Conservation (phyloP, 2,329 filamentous ascomycete genomes). For the Diaporthe batatas region DNA sequence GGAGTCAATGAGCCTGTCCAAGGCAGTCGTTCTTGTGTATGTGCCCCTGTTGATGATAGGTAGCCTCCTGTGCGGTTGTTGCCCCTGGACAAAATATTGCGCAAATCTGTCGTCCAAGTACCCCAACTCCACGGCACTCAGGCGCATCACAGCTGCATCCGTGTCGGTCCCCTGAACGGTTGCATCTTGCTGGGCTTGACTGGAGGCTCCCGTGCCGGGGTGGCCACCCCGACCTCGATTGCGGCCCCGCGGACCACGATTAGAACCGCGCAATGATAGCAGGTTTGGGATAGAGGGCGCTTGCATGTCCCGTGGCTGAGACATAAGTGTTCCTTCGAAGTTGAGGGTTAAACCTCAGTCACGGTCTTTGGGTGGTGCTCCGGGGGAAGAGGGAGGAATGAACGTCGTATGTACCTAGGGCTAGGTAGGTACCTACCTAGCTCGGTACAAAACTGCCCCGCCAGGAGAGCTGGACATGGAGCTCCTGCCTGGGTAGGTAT, state of each 20-base stretch:
- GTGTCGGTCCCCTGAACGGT: constrained; percentile 90
- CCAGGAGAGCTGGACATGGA: constrained; percentile 9
- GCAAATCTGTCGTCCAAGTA: constrained; percentile 90
- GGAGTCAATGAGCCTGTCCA: constrained; percentile 80
- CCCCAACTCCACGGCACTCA: constrained; percentile 88
- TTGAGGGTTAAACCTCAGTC: not conserved
- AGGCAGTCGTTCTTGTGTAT: constrained; percentile 88
- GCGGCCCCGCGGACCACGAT: constrained; percentile 52
- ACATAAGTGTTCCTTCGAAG: constrained; percentile 15
- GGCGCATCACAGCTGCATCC: constrained; percentile 88
- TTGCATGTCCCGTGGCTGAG: constrained; percentile 66
- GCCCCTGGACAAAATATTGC: constrained; percentile 72
- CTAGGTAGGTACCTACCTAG: not conserved
- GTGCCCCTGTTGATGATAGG: constrained; percentile 97
- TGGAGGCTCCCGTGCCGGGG: constrained; percentile 44
- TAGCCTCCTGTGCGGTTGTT: constrained; percentile 71
- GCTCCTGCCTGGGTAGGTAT: not conserved
- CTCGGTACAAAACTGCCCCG: not conserved
- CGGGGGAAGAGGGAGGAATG: not conserved
- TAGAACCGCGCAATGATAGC: constrained; percentile 66
- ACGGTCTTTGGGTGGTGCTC: not conserved
- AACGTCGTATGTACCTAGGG: no score
- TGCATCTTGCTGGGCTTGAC: constrained; percentile 69
- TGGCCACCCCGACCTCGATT: constrained; percentile 44
- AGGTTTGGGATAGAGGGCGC: constrained; percentile 85